A percentile compares a stretch with the other conserved stretches of the same genome.
phyloP scores from a whole-genome alignment of 2,329 filamentous ascomycete genomes.

The Catunica adiposa region DNA sequence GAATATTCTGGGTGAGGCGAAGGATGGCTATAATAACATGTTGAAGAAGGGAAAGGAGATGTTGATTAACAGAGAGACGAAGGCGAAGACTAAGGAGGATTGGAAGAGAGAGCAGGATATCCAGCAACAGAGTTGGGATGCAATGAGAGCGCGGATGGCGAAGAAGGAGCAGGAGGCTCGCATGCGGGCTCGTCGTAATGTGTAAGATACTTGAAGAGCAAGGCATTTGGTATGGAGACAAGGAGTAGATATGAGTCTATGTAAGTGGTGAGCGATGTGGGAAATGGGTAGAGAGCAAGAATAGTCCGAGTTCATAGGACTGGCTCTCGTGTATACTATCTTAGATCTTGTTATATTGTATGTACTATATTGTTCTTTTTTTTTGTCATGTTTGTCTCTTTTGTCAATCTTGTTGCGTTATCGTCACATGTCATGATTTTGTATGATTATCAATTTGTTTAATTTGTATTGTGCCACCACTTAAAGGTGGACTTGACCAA shows the following conservation, averaged over 20 bases:
- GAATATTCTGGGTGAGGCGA: constrained; percentile 23
- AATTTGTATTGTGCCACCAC: not conserved
- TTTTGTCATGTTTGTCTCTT: not conserved
- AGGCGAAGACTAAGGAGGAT: constrained; percentile 22
- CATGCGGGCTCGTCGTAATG: constrained; percentile 16
- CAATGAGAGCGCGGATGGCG: constrained; percentile 17
- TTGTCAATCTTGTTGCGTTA: not conserved
- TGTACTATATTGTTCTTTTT: constrained; percentile 8
- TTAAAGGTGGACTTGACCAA: not conserved
- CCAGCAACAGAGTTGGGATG: constrained; percentile 19
- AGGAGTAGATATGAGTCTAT: not conserved
- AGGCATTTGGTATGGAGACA: not conserved
- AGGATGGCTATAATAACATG: constrained; percentile 24
- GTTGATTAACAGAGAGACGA: constrained; percentile 22
- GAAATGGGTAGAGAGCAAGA: not conserved
- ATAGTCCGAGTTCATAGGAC: not conserved
- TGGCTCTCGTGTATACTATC: constrained; percentile 14
- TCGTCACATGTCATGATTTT: not conserved
- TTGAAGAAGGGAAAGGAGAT: constrained; percentile 22
- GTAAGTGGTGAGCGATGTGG: not conserved
- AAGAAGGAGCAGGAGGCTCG: constrained; percentile 26
- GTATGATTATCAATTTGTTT: not conserved
- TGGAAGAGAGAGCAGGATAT: constrained; percentile 23
- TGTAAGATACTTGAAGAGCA: not conserved
- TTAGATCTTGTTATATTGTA: constrained; percentile 13